Evolutionary conservation across 1,284 basidiomycete species (phyloP).

Genomic region (Ganoderma multipileum): DNA sequence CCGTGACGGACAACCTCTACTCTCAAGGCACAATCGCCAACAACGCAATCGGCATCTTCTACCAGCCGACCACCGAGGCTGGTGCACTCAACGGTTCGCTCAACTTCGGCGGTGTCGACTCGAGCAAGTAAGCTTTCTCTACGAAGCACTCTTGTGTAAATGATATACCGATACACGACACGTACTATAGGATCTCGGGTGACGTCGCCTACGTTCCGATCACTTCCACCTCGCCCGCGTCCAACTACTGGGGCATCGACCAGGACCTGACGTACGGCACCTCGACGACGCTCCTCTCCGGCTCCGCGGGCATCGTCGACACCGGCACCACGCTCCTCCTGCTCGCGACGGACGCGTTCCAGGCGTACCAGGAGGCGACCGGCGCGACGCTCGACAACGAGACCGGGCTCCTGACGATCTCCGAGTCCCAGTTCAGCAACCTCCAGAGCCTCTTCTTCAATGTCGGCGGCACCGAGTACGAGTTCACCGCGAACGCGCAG

Average conservation of each 20-base stretch:
- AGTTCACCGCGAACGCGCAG: conserved; percentile 63
- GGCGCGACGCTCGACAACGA: conserved; percentile 56
- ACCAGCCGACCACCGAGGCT: conserved; percentile 48
- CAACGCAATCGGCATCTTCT: conserved; percentile 58
- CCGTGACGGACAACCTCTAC: conserved; percentile 48
- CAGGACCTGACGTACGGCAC: conserved; percentile 54
- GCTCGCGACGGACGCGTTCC: conserved; percentile 52
- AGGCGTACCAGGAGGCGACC: conserved; percentile 54
- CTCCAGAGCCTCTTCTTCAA: conserved; percentile 64
- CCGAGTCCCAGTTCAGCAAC: conserved; percentile 52
- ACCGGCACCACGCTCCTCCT: conserved; percentile 57
- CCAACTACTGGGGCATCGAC: conserved; percentile 62
- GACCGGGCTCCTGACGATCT: conserved; percentile 66
- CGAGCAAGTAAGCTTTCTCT: neutral
- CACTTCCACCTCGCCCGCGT: conserved; percentile 55
- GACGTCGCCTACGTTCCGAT: conserved; percentile 57
- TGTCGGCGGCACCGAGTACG: conserved; percentile 50
- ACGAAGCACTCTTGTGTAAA: too few relatives aligned
- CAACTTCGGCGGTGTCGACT: conserved; percentile 57
- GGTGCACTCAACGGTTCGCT: conserved; percentile 50
- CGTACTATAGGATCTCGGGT: conserved; percentile 45
- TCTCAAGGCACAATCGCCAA: conserved; percentile 49
- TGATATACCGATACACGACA: neutral
- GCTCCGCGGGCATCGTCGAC: conserved; percentile 60
- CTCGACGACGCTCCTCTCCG: conserved; percentile 43